Evolutionary conservation across 1,139 yeast genomes (phyloP).

Genomic region (Debaryomyces subglobosus): DNA sequence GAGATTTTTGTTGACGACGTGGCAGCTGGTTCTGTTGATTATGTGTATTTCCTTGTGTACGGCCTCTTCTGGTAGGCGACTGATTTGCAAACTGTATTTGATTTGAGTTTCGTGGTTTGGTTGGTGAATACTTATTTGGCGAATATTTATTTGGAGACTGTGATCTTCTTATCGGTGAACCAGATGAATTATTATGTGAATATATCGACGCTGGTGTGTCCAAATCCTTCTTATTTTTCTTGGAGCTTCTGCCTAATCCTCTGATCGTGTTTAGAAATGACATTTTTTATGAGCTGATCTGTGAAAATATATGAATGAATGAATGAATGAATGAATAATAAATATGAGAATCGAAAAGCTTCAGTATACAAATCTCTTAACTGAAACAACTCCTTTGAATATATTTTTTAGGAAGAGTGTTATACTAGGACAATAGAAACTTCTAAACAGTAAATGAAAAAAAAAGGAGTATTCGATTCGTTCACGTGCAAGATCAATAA

Average conservation of each 20-base stretch:
- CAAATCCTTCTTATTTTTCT: constrained; percentile 52
- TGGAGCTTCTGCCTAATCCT: constrained; percentile 68
- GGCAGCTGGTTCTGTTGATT: constrained; percentile 27
- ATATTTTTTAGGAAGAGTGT: neutral
- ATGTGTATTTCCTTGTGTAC: constrained; percentile 20
- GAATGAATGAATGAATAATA: neutral
- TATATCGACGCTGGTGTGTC: constrained; percentile 39
- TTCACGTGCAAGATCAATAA: constrained; percentile 5
- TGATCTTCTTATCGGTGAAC: constrained; percentile 39
- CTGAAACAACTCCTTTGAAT: neutral
- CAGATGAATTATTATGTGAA: constrained; percentile 35
- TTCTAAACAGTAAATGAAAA: neutral
- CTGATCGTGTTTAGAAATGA: constrained; percentile 52
- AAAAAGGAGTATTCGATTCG: constrained; percentile 4
- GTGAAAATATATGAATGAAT: neutral
- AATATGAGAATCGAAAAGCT: neutral
- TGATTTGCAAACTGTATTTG: constrained; percentile 29
- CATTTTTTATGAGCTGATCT: constrained; percentile 24
- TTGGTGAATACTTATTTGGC: constrained; percentile 26
- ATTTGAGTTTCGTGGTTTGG: constrained; percentile 25
- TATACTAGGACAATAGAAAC: neutral
- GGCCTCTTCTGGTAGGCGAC: constrained; percentile 40
- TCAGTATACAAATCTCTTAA: neutral
- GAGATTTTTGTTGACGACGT: constrained; percentile 19
- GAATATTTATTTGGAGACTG: constrained; percentile 39